A percentile compares a stretch with the other conserved stretches of the same genome.
Conservation (phyloP, 1,284 basidiomycete species). For the Ustilago loliicola region DNA sequence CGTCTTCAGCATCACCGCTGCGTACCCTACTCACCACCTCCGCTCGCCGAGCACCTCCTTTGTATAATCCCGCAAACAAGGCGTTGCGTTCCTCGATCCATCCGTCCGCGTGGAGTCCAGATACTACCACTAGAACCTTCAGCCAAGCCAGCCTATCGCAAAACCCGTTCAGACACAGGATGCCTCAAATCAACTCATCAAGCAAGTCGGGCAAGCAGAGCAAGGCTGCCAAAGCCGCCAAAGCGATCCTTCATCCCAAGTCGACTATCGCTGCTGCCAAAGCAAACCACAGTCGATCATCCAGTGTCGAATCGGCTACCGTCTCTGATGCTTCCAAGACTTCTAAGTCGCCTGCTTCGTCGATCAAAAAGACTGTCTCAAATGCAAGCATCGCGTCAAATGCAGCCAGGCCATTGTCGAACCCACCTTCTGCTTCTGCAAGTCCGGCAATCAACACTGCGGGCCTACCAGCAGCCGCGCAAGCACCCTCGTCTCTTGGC, state of each 20-base stretch:
- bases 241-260: conserved; percentile 45
- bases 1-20: conserved; percentile 19
- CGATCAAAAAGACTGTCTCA: conserved; percentile 28
- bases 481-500: conserved; percentile 20
- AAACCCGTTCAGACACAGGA: background rate
- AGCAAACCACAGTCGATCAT: conserved; percentile 14
- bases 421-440: conserved; percentile 10
- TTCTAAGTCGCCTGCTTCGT: conserved; percentile 14
- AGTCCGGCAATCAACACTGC: conserved; percentile 15
- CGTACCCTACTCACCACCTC: conserved; percentile 9
- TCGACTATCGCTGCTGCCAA: conserved; percentile 34
- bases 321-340: background rate
- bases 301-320: conserved; percentile 16
- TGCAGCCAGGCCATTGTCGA: conserved; percentile 18
- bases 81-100: background rate
- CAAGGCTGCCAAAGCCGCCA: conserved; percentile 44
- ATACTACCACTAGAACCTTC: background rate
- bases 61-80: background rate
- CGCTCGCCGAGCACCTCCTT: conserved; percentile 10
- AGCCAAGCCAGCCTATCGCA: background rate
- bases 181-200: conserved; percentile 23
- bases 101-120: background rate
- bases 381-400: conserved; percentile 32
- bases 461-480: conserved; percentile 8
- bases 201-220: conserved; percentile 20